These are phyloP conservation scores for Albatrellus sp. DNA, from an alignment of 1,284 basidiomycete species.

Conservation along the genomic window DNA sequence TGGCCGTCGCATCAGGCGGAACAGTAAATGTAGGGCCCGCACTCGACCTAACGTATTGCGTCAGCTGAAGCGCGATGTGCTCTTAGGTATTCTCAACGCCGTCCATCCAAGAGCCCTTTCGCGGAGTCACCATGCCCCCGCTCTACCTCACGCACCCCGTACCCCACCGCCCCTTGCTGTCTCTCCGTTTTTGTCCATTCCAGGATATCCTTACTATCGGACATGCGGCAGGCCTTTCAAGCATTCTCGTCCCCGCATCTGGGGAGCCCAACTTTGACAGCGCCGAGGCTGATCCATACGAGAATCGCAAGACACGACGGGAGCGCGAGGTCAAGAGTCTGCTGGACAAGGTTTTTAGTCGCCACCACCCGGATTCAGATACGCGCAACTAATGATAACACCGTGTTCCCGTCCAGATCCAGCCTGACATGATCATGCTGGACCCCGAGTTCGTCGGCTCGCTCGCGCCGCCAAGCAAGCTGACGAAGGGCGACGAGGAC, in stretches of 20 bases:
- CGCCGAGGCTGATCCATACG: constrained; percentile 89
- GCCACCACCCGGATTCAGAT: no score
- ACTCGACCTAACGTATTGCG: constrained; percentile 1
- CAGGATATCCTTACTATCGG: constrained; percentile 83
- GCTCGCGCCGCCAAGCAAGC: constrained; percentile 48
- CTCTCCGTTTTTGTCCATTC: constrained; percentile 79
- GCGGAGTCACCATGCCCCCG: constrained; percentile 46
- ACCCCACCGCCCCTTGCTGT: constrained; percentile 54
- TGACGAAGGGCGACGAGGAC: constrained; percentile 33
- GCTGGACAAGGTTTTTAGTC: constrained; percentile 62
- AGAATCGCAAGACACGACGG: constrained; percentile 69
- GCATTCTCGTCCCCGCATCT: constrained; percentile 80
- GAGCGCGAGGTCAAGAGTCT: constrained; percentile 89
- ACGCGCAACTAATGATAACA: background rate
- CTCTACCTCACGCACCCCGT: constrained; percentile 81
- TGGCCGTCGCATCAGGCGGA: constrained; percentile 75
- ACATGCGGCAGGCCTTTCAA: constrained; percentile 67
- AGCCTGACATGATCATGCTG: constrained; percentile 87
- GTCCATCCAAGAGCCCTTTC: constrained; percentile 43
- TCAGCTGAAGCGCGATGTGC: background rate
- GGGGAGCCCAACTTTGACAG: constrained; percentile 96
- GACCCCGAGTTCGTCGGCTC: constrained; percentile 78
- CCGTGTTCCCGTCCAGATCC: constrained; percentile 41
- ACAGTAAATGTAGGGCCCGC: constrained; percentile 58
- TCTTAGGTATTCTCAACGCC: constrained; percentile 58